These are phyloP conservation scores for Colletotrichum aenigma DNA, from an alignment of 2,329 filamentous ascomycete species.

Conservation along the genomic window DNA sequence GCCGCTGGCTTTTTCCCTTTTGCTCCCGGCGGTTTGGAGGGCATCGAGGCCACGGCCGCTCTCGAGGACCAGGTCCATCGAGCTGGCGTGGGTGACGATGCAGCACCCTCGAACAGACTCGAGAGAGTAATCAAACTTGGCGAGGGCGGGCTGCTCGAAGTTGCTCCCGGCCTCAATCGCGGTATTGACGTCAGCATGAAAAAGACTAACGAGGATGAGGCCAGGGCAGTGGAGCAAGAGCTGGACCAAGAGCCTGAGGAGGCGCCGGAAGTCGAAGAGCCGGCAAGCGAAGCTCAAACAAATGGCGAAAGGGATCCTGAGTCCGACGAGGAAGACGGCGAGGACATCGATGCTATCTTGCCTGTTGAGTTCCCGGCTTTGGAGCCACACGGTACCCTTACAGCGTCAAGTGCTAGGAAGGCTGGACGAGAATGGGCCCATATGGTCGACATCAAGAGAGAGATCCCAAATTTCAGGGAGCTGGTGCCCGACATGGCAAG, in stretches of 20 bases:
- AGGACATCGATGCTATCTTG: constrained; percentile 82
- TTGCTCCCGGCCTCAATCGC: constrained; percentile 80
- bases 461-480: constrained; percentile 92
- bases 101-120: constrained; percentile 58
- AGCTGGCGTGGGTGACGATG: constrained; percentile 42
- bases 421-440: constrained; percentile 93
- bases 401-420: constrained; percentile 73
- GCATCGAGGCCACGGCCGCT: constrained; percentile 83
- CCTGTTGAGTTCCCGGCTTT: constrained; percentile 93
- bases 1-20: constrained; percentile 95
- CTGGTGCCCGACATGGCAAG: constrained; percentile 95
- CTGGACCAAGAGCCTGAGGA: constrained; percentile 52
- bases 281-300: constrained; percentile 21
- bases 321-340: constrained; percentile 49
- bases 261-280: constrained; percentile 31
- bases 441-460: constrained; percentile 94
- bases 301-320: constrained; percentile 37
- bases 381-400: constrained; percentile 80
- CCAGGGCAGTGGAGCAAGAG: constrained; percentile 45
- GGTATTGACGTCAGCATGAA: constrained; percentile 75
- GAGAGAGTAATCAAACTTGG: constrained; percentile 86
- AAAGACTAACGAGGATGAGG: constrained; percentile 58
- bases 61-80: constrained; percentile 75
- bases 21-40: constrained; percentile 86
- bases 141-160: constrained; percentile 78